Conservation (phyloP, 306 rosid species). For the Cicer arietinum region DNA sequence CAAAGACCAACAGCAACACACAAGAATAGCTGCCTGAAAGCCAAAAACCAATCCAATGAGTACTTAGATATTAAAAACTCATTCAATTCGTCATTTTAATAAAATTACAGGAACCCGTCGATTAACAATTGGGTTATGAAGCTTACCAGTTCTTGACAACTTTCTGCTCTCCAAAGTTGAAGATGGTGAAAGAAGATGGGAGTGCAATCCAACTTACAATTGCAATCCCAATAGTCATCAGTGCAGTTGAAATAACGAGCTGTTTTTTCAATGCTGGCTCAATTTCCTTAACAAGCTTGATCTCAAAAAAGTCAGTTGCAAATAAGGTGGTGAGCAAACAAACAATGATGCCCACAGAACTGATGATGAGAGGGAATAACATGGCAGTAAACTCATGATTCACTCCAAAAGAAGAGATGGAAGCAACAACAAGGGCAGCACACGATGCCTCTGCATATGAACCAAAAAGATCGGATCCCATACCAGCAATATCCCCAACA, state of each 20-base stretch:
- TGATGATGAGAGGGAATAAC: constrained; percentile 85
- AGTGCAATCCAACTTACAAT: constrained; percentile 78
- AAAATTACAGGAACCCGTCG: not conserved
- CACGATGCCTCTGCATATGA: constrained; percentile 98
- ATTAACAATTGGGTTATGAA: not conserved
- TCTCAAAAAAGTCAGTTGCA: constrained; percentile 96
- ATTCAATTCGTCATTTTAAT: not conserved
- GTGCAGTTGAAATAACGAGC: constrained; percentile 79
- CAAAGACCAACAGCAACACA: constrained; percentile 94
- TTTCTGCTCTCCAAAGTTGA: constrained; percentile 84
- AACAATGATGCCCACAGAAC: constrained; percentile 86
- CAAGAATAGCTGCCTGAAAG: constrained; percentile 85
- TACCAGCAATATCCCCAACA: constrained; percentile 98
- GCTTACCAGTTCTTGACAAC: constrained; percentile 78
- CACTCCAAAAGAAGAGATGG: constrained; percentile 93
- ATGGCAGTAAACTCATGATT: constrained; percentile 86
- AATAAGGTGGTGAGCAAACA: constrained; percentile 90
- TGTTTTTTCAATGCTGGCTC: constrained; percentile 92
- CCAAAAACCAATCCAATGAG: constrained; percentile 35
- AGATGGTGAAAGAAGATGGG: constrained; percentile 87
- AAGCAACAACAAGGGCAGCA: constrained; percentile 98
- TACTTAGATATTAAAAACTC: not conserved
- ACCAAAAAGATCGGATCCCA: constrained; percentile 99
- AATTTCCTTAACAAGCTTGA: constrained; percentile 89
- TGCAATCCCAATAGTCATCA: constrained; percentile 86